Evolutionary conservation across 2,329 filamentous ascomycete species (phyloP), one percentile per base, ranked within the genome.

Genomic region (Colletotrichum theobromicola): DNA sequence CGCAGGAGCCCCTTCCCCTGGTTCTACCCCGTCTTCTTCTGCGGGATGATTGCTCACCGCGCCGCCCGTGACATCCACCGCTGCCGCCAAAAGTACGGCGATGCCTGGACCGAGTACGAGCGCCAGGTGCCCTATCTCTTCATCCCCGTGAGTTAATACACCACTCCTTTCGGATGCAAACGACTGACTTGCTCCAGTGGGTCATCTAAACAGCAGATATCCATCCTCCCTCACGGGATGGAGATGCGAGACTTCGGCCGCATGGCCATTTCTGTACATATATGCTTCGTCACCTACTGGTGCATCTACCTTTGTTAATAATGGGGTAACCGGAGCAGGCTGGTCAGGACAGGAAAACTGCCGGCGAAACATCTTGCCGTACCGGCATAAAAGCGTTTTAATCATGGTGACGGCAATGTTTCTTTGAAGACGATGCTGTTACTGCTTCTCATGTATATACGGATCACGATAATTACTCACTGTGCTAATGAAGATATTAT

Each of bases 21-120:
- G 94, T 97, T 97, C 84, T 96, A 97, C 82, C 93, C 94, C 0
- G 83, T 94, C 42, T 97, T 97, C 87, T 97, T 97, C 82, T 87
- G 88, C 21, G 85, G 85, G 78, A 96, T 96, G 94, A 96, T 97
- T 80, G 87, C 92, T 12, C 95, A 97, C 83, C 93, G 95, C 74
- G 93, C 94, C 6, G 87, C 87, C 77, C 89, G 95, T 75, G 95
- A 97, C 81, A 94, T 96, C 75, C 88, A 93, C 82, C 89, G 92
- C 77, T 97, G 95, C 84, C 89, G 90, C 70, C 87, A 88, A 79
- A 95, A 94, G 88, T 97, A 97, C 83, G 94, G 94, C 26, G 93
- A 95, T 77, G 92, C 93, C 15, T 97, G 95, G 95, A 85, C 86
- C 60, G 92, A 96, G 87, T 97, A 97, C 82, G 93, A 94, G 87